These are phyloP conservation scores for Metschnikowia similis DNA, from an alignment of 805 yeast genomes.

Conservation along the genomic window DNA sequence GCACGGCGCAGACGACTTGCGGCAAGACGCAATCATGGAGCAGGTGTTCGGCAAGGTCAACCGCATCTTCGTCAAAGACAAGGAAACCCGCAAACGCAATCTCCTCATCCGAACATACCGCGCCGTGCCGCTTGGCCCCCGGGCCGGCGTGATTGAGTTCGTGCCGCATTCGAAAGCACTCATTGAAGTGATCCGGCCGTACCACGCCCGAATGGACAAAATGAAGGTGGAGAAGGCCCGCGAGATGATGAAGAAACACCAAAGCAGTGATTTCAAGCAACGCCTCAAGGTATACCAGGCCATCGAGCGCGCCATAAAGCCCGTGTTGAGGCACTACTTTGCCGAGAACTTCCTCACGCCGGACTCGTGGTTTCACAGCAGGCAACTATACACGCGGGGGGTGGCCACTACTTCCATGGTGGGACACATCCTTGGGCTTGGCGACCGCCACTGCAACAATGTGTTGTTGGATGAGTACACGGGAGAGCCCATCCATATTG, in stretches of 20 bases:
- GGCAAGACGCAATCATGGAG: conserved; percentile 97
- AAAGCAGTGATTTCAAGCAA: conserved; percentile 39
- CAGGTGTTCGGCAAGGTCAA: conserved; percentile 92
- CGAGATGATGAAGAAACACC: conserved; percentile 55
- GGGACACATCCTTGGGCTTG: conserved; percentile 85
- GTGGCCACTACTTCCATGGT: conserved; percentile 81
- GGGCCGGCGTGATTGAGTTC: conserved; percentile 85
- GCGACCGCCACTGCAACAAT: conserved; percentile 93
- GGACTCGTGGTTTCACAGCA: conserved; percentile 66
- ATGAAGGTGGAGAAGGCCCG: conserved; percentile 58
- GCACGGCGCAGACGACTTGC: conserved; percentile 83
- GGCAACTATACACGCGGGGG: conserved; percentile 66
- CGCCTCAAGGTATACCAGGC: conserved; percentile 44
- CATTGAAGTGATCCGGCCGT: conserved; percentile 59
- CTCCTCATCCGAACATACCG: conserved; percentile 76
- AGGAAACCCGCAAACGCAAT: conserved; percentile 51
- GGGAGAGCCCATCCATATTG: conserved; percentile 95
- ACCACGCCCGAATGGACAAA: conserved; percentile 52
- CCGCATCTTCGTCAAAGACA: conserved; percentile 51
- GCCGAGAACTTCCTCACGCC: conserved; percentile 62
- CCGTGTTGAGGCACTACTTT: conserved; percentile 70
- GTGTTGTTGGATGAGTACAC: conserved; percentile 72
- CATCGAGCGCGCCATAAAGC: conserved; percentile 51
- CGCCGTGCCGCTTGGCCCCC: conserved; percentile 85
- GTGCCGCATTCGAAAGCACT: conserved; percentile 73